phyloP scores from a whole-genome alignment of 2,329 filamentous ascomycete species.

The Aquanectria penicillioides region DNA sequence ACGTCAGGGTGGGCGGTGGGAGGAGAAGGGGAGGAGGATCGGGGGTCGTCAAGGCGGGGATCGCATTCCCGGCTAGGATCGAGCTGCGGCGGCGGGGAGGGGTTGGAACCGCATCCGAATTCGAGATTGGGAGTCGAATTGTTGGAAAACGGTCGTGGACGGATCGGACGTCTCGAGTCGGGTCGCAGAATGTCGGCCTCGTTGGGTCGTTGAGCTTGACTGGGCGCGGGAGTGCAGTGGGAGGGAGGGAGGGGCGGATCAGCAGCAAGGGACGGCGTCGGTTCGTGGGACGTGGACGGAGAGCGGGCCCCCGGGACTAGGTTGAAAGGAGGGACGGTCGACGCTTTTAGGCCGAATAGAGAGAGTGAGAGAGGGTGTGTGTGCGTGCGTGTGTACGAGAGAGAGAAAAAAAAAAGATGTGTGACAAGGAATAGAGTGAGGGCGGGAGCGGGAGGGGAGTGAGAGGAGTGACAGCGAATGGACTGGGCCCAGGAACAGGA shows the following conservation, averaged over 20 bases:
- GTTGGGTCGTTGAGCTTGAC: slow-evolving; percentile 1
- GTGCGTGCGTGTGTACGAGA: slow-evolving; percentile 19
- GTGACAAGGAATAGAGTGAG: slow-evolving; percentile 16
- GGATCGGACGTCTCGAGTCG: neutral
- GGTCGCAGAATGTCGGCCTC: slow-evolving; percentile 14
- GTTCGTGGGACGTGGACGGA: slow-evolving; percentile 2
- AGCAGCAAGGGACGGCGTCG: slow-evolving; percentile 23
- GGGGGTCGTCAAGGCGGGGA: slow-evolving; percentile 31
- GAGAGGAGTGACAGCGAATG: too few species aligned
- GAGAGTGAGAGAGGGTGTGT: slow-evolving; percentile 21
- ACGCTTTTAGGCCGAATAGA: slow-evolving; percentile 19
- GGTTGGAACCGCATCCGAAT: slow-evolving; percentile 38
- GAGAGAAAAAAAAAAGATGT: neutral
- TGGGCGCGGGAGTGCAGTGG: slow-evolving; percentile 2
- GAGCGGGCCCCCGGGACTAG: slow-evolving; percentile 19
- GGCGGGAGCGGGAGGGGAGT: neutral
- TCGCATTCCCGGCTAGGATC: slow-evolving; percentile 41
- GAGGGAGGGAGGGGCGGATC: slow-evolving; percentile 19
- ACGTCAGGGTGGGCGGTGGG: slow-evolving; percentile 15
- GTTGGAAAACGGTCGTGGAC: neutral
- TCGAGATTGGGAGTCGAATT: slow-evolving; percentile 21
- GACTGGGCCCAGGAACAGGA: neutral
- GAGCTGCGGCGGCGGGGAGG: slow-evolving; percentile 28
- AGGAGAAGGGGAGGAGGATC: slow-evolving; percentile 16
- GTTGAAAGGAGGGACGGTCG: slow-evolving; percentile 28